phyloP scores from a whole-genome alignment of 257 asterid species.

The Nicotiana paniculata region DNA sequence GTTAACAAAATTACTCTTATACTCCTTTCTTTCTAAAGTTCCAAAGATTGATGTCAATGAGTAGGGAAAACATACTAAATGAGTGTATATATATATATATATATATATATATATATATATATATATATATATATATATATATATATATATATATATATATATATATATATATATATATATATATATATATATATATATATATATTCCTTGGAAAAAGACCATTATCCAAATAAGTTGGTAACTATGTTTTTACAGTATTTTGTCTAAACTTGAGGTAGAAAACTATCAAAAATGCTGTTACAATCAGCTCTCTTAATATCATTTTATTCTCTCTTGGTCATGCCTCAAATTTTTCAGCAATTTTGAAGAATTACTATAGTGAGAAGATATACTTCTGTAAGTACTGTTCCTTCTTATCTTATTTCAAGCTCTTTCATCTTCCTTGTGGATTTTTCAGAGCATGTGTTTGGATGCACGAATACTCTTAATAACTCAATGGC shows the following conservation, averaged over 20 bases:
- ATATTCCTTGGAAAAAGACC: not conserved
- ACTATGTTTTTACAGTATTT: not conserved
- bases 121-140: not conserved
- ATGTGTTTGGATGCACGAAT: not conserved
- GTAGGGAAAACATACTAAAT: not conserved
- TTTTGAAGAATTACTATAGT: not conserved
- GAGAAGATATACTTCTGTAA: not conserved
- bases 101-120: too few species aligned
- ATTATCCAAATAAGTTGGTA: not conserved
- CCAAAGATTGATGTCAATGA: constrained; percentile 15
- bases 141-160: too few species aligned
- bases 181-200: not conserved
- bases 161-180: too few species aligned
- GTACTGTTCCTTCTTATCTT: not conserved
- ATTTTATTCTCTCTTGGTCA: not conserved
- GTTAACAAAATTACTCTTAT: not conserved
- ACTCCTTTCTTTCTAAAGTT: not conserved
- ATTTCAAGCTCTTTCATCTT: not conserved
- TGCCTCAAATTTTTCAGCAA: not conserved
- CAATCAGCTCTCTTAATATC: not conserved
- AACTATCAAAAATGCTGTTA: not conserved
- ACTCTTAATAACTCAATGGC: not conserved
- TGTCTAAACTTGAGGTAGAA: not conserved
- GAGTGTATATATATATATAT: not conserved
- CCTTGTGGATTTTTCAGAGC: not conserved